Percentiles rank a stretch among this genome's conserved stretches.
phyloP scores from a whole-genome alignment of 495 filamentous ascomycete genomes.

The Articulospora tetracladia region DNA sequence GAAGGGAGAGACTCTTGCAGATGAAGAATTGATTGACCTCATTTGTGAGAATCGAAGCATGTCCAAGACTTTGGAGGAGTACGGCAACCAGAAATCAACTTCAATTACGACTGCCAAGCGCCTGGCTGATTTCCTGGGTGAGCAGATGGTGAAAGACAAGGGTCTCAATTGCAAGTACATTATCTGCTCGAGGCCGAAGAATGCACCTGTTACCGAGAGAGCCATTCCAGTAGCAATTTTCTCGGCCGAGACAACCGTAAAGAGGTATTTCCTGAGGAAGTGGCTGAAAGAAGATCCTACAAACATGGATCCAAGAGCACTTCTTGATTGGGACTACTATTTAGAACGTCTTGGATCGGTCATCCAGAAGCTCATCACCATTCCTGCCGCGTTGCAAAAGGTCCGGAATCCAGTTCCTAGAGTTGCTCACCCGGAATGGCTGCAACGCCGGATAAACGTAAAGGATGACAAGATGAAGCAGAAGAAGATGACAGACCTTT shows the following conservation, averaged over 20 bases:
- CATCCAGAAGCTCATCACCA: conserved; percentile 98
- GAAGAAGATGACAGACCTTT: conserved; percentile 96
- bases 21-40: conserved; percentile 96
- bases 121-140: conserved; percentile 91
- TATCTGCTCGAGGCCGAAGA: conserved; percentile 81
- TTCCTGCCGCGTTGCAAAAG: conserved; percentile 94
- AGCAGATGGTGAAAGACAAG: conserved; percentile 99
- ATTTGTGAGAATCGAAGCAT: conserved; percentile 99
- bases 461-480: conserved; percentile 98
- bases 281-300: conserved; percentile 93
- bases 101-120: conserved; percentile 98
- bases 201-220: conserved; percentile 89
- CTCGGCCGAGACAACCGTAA: conserved; percentile 82
- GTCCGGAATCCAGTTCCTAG: conserved; percentile 90
- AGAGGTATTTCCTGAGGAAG: conserved; percentile 85
- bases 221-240: conserved; percentile 97
- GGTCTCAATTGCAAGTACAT: conserved; percentile 99
- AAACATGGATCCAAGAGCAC: conserved; percentile 82
- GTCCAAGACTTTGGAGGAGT: conserved; percentile 93
- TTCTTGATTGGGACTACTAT: conserved; percentile 98
- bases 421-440: conserved; percentile 93
- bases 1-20: conserved; percentile 80
- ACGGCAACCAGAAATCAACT: conserved; percentile 91
- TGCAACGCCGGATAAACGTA: conserved; percentile 85
- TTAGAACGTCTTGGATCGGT: conserved; percentile 91